A percentile compares a stretch with the other conserved stretches of the same genome.
Conservation (phyloP, 2,329 filamentous ascomycete species). For the Microsporum audouinii region DNA sequence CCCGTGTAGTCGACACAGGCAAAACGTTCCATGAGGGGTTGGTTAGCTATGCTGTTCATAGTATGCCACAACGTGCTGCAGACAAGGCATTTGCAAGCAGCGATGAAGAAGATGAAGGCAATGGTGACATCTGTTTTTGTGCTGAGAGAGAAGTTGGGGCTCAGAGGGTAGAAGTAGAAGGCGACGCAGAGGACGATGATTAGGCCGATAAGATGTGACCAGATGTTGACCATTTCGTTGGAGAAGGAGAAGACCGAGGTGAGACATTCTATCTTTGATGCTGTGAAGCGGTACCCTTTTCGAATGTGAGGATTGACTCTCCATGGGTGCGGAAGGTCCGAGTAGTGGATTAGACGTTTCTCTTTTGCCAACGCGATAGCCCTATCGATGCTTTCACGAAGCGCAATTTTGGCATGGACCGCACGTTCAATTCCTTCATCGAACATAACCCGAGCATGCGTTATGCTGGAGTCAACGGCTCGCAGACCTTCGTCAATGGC, state of each 20-base stretch:
- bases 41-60: slow-evolving; percentile 91
- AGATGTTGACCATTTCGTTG: slow-evolving; percentile 96
- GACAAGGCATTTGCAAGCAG: slow-evolving; percentile 84
- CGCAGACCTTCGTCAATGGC: slow-evolving; percentile 70
- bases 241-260: slow-evolving; percentile 71
- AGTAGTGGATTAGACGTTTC: slow-evolving; percentile 73
- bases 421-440: slow-evolving; percentile 75
- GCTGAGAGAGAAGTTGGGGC: slow-evolving; percentile 73
- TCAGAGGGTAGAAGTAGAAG: slow-evolving; percentile 90
- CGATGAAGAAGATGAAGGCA: slow-evolving; percentile 89
- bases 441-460: slow-evolving; percentile 61
- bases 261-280: slow-evolving; percentile 81
- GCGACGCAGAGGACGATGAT: slow-evolving; percentile 76
- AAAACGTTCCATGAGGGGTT: slow-evolving; percentile 82
- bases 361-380: slow-evolving; percentile 66
- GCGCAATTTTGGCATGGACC: slow-evolving; percentile 64
- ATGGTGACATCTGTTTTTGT: slow-evolving; percentile 83
- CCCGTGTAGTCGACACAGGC: slow-evolving; percentile 98
- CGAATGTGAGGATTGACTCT: slow-evolving; percentile 88
- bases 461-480: slow-evolving; percentile 68
- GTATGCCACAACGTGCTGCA: slow-evolving; percentile 98
- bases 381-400: slow-evolving; percentile 74
- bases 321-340: slow-evolving; percentile 86
- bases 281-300: slow-evolving; percentile 83
- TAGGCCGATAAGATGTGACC: slow-evolving; percentile 88